Conservation (phyloP, 169 alveolate genomes). For the Eimeria sp. region DNA sequence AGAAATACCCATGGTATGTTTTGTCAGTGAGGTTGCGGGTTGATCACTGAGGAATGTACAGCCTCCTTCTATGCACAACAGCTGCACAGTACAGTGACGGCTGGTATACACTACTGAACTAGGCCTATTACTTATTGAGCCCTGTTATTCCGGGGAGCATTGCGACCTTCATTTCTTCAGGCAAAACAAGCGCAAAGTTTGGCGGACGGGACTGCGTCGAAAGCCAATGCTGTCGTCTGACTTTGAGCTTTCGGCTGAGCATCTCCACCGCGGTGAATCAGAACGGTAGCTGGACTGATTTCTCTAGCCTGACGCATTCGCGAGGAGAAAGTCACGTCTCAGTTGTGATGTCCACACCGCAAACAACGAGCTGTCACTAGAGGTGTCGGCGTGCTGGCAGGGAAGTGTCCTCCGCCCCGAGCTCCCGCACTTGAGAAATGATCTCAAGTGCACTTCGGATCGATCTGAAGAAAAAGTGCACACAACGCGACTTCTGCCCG, state of each 20-base stretch:
- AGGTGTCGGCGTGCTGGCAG: slow-evolving; percentile 46
- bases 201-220: slow-evolving; percentile 21
- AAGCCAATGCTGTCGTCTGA: neutral
- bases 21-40: neutral
- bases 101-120: neutral
- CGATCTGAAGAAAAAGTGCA: slow-evolving; percentile 12
- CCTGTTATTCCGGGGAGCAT: neutral
- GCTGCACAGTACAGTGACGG: neutral
- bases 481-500: neutral
- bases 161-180: neutral
- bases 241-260: neutral
- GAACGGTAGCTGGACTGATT: neutral
- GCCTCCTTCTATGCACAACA: neutral
- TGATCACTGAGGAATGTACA: neutral
- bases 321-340: neutral
- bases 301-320: neutral
- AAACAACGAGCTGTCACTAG: neutral
- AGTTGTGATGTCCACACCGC: neutral
- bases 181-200: neutral
- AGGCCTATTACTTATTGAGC: neutral
- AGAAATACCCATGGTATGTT: neutral
- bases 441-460: slow-evolving; percentile 71
- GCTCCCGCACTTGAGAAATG: slow-evolving; percentile 51
- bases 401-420: slow-evolving; percentile 52
- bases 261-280: neutral